A percentile compares a stretch with the other conserved stretches of the same genome.
Evolutionary conservation across 768 basidiomycete genomes (phyloP).

Genomic region (Mrakia frigida): DNA sequence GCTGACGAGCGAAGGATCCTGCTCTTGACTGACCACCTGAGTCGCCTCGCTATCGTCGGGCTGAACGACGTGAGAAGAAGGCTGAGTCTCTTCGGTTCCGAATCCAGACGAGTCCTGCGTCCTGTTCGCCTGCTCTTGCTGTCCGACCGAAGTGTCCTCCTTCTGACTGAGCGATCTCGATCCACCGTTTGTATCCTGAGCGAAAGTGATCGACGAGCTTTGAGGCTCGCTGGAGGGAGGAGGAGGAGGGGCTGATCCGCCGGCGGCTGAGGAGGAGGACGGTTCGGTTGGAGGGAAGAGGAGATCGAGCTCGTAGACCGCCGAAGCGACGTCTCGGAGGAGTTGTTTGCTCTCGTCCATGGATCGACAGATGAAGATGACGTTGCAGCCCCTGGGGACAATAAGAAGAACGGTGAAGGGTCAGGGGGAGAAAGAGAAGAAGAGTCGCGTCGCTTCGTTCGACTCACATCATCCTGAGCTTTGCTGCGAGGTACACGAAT

Average conservation of each 20-base stretch:
- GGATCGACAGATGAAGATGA: not conserved
- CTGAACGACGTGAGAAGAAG: too few relatives aligned
- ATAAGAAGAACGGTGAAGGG: not conserved
- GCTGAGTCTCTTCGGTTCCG: too few relatives aligned
- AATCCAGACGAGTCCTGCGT: too few relatives aligned
- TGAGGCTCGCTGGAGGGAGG: too few relatives aligned
- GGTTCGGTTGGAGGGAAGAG: not conserved
- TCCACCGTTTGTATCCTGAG: too few relatives aligned
- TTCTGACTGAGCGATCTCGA: too few relatives aligned
- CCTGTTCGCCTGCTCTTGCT: too few relatives aligned
- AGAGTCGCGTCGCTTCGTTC: not conserved
- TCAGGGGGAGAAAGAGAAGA: not conserved
- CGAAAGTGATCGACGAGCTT: too few relatives aligned
- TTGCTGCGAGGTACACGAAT: not conserved
- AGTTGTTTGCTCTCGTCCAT: not conserved
- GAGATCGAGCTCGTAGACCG: not conserved
- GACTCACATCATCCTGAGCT: slow-evolving; percentile 5
- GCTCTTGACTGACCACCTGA: not conserved
- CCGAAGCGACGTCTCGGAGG: not conserved
- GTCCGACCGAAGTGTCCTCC: too few relatives aligned
- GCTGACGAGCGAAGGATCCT: too few relatives aligned
- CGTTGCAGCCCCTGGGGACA: not conserved
- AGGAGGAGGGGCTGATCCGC: not conserved
- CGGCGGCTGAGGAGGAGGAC: not conserved
- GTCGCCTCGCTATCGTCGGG: too few relatives aligned